These are phyloP conservation scores for Prunus kanzakura DNA, from an alignment of 306 rosid genomes.

Conservation along the genomic window DNA sequence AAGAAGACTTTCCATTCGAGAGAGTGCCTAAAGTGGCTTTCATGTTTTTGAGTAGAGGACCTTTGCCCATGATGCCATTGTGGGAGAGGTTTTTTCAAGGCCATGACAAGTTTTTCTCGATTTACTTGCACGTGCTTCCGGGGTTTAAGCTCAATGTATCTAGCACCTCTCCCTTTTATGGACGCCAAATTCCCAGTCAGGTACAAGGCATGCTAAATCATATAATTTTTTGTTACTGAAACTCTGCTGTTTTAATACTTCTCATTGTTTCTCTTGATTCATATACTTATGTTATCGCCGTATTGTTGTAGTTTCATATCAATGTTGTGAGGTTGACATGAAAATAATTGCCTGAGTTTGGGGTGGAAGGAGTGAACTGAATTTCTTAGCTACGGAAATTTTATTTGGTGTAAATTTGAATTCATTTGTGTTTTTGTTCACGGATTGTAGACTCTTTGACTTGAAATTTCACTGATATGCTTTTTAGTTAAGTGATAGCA, in stretches of 20 bases:
- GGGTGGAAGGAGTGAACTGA: background rate
- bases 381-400: background rate
- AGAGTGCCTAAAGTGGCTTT: slow-evolving; percentile 82
- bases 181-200: slow-evolving; percentile 79
- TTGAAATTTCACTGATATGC: background rate
- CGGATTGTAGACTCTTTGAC: background rate
- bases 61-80: slow-evolving; percentile 73
- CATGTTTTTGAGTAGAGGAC: slow-evolving; percentile 90
- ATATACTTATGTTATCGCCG: background rate
- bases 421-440: background rate
- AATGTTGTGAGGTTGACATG: background rate
- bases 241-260: too few relatives aligned
- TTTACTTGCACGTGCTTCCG: slow-evolving; percentile 72
- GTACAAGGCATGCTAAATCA: slow-evolving; percentile 22
- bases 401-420: background rate
- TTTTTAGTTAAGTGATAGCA: background rate
- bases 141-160: slow-evolving; percentile 53
- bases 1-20: slow-evolving; percentile 37
- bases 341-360: background rate
- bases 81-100: slow-evolving; percentile 92
- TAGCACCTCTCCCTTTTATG: slow-evolving; percentile 49
- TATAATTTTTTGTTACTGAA: background rate
- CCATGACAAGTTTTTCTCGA: slow-evolving; percentile 48
- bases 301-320: background rate
- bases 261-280: background rate